These are phyloP conservation scores for Shiraia sp. DNA, from an alignment of 2,329 filamentous ascomycete species.

Conservation along the genomic window DNA sequence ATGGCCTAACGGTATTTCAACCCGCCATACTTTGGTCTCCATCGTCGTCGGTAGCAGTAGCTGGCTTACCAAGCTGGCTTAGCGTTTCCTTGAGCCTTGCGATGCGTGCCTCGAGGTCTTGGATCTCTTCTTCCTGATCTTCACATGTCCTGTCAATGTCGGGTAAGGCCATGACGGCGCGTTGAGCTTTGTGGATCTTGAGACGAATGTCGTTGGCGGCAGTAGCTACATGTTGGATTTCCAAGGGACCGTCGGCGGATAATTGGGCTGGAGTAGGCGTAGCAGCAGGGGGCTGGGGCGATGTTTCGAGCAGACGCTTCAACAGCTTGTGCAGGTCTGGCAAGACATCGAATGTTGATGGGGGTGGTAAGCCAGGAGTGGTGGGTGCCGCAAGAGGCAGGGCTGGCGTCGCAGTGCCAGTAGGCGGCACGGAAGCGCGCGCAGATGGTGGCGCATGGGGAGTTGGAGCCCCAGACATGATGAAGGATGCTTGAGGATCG, in stretches of 20 bases:
- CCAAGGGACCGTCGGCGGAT: conserved; percentile 48
- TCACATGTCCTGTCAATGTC: conserved; percentile 69
- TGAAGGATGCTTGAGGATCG: conserved; percentile 10
- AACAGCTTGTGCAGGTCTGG: conserved; percentile 81
- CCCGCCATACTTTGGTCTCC: conserved; percentile 44
- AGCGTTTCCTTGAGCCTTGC: conserved; percentile 57
- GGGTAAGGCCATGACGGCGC: conserved; percentile 66
- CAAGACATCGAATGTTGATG: conserved; percentile 83
- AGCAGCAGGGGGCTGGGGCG: conserved; percentile 37
- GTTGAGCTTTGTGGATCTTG: conserved; percentile 78
- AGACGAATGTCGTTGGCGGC: conserved; percentile 80
- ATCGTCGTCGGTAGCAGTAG: conserved; percentile 21
- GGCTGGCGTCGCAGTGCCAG: conserved; percentile 33
- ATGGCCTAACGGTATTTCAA: conserved; percentile 29
- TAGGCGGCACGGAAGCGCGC: conserved; percentile 38
- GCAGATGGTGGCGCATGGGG: conserved; percentile 38
- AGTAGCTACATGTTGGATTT: conserved; percentile 76
- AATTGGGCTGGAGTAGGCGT: conserved; percentile 30
- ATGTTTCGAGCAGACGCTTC: conserved; percentile 66
- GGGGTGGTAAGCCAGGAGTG: conserved; percentile 68
- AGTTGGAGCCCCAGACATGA: conserved; percentile 40
- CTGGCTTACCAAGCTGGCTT: conserved; percentile 33
- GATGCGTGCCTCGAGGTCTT: conserved; percentile 66
- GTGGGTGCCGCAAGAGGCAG: conserved; percentile 23
- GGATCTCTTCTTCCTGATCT: conserved; percentile 74